Evolutionary conservation across 805 yeast species (phyloP).

Genomic region (Grigorovia humatica): DNA sequence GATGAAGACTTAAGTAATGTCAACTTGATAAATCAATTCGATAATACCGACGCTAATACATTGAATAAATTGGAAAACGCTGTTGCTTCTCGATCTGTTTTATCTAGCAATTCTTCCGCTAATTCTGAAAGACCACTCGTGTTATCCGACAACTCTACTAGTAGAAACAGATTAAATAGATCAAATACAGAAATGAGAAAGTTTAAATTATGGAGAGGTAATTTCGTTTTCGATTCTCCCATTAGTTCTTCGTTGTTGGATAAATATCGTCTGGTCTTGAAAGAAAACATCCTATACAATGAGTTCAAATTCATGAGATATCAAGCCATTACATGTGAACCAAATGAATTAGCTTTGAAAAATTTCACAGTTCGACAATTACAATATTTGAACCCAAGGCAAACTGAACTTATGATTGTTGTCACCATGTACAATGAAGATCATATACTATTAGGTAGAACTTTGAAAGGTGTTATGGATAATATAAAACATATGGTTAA

Average conservation of each 20-base stretch:
- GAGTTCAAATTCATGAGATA: constrained; percentile 84
- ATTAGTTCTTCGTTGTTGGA: constrained; percentile 59
- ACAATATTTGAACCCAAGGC: constrained; percentile 65
- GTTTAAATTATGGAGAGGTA: constrained; percentile 44
- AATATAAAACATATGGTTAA: constrained; percentile 68
- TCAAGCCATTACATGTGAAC: constrained; percentile 91
- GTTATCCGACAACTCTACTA: background rate
- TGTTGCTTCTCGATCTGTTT: constrained; percentile 6
- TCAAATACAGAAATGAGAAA: constrained; percentile 22
- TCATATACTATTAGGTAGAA: constrained; percentile 70
- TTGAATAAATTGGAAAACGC: constrained; percentile 7
- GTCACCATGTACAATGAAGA: constrained; percentile 87
- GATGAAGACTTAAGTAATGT: constrained; percentile 22
- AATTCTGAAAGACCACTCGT: constrained; percentile 7
- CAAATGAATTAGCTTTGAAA: constrained; percentile 49
- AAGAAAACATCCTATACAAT: constrained; percentile 27
- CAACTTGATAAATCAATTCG: constrained; percentile 4
- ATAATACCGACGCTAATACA: constrained; percentile 16
- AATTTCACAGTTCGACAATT: constrained; percentile 77
- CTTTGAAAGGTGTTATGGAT: constrained; percentile 83
- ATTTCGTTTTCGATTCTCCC: constrained; percentile 80
- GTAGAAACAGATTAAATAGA: constrained; percentile 7
- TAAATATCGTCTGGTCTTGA: constrained; percentile 36
- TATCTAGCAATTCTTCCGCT: constrained; percentile 6
- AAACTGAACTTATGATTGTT: constrained; percentile 77